Base-by-base conservation (phyloP, 345 rosid genomes). In the Erodium maritimum region DNA sequence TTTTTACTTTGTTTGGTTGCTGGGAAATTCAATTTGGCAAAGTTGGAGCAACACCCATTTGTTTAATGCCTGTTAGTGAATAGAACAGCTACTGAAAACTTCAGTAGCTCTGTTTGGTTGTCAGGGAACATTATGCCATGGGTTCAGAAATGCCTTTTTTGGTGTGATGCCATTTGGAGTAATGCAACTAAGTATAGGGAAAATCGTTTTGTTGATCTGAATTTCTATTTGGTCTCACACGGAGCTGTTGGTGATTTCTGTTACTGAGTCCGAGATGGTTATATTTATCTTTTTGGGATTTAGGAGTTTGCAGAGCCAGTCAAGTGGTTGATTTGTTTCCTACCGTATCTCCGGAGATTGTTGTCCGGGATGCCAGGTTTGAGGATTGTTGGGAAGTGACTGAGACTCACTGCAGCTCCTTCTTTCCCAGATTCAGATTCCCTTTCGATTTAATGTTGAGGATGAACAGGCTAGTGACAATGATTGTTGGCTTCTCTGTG, bases 321-420 rank as follows among this genome's bases (percentile, higher is more conserved):
- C 95, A 88, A 69, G 65, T 84, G 66, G n/a, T n/a, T n/a, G n/a
- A n/a, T n/a, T n/a, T n/a, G n/a, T n/a, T n/a, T n/a, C n/a, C n/a
- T n/a, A n/a, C n/a, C n/a, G n/a, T n/a, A n/a, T 82, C 94, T 61
- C 95, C 91, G 4, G 86, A 85, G 62, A 79, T 93, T 42, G 76
- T 86, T 68, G 94, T 93, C 34, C 77, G 99, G 64, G 99, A 93
- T 78, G 99, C 96, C 19, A 80, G 96, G 63, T 54, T 84, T 50
- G 95, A 86, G 73, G 96, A 93, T 66, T 83, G 89, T 46, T 93
- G 99, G 95, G 95, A 88, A 78, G 95, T 93, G 60, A 94, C 91
- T 3, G 99, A 93, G 81, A 93, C 95, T 65, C 95, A 89, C 61
- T 89, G 96, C 75, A 83, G 87, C 67, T 79, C 89, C 54, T 93